Conservation (phyloP, 2,329 filamentous ascomycete genomes). For the Zasmidium angulare region DNA sequence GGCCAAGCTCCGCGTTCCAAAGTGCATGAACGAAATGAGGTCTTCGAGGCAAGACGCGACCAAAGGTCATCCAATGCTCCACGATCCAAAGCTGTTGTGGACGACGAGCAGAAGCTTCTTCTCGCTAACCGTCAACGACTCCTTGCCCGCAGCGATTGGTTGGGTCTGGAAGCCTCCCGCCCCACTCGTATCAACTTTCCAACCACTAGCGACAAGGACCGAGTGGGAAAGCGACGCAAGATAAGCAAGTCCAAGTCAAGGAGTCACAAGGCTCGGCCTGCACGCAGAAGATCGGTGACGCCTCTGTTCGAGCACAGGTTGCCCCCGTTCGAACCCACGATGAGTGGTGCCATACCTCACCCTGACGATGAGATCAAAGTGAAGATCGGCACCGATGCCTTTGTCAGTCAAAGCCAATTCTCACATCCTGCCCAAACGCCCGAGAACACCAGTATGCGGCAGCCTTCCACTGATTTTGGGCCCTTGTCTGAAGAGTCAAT, state of each 20-base stretch:
- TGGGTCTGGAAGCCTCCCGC: slow-evolving; percentile 28
- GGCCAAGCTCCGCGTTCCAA: neutral
- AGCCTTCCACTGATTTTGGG: slow-evolving; percentile 24
- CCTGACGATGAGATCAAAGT: slow-evolving; percentile 26
- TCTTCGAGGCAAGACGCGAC: too few species aligned
- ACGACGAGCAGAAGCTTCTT: slow-evolving; percentile 19
- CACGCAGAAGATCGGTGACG: slow-evolving; percentile 8
- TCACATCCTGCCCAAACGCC: slow-evolving; percentile 18
- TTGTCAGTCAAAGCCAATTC: slow-evolving; percentile 28
- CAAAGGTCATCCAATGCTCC: neutral
- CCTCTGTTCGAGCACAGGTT: slow-evolving; percentile 24
- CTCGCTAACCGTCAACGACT: slow-evolving; percentile 25
- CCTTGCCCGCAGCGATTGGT: slow-evolving; percentile 33
- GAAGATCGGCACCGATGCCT: slow-evolving; percentile 34
- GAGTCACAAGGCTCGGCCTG: slow-evolving; percentile 8
- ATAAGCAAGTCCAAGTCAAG: slow-evolving; percentile 16
- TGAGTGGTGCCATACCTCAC: slow-evolving; percentile 27
- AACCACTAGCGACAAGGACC: slow-evolving; percentile 20
- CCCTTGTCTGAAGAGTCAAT: slow-evolving; percentile 33
- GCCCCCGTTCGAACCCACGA: slow-evolving; percentile 10
- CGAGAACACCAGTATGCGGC: slow-evolving; percentile 23
- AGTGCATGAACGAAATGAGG: too few species aligned
- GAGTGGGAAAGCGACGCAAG: slow-evolving; percentile 32
- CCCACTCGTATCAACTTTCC: slow-evolving; percentile 29
- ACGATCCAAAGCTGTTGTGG: neutral